Base-by-base conservation (phyloP, 106 monocot species). In the Hemerocallis citrina region DNA sequence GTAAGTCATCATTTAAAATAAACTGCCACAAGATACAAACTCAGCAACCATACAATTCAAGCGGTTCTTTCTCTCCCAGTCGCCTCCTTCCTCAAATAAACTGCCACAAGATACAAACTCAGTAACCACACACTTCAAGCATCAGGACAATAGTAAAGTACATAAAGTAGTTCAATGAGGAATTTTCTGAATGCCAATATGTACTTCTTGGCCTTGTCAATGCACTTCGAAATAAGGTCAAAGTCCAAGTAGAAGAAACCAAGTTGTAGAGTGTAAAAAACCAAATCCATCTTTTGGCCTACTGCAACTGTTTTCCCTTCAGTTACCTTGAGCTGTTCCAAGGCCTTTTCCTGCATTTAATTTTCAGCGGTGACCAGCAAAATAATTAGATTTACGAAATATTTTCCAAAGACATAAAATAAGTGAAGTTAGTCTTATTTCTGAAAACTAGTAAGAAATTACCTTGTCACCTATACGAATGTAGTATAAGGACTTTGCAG, bases 221-320 rank as follows among this genome's bases (percentile, higher is more conserved):
- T 90, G 36, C 76, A 81, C 58, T 78, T 91, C 4, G 96, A 84
- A 54, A 98, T 98, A 29, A 98, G 82, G 68, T 88, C 91, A 68
- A 85, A 91, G 57, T 98, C 96, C 91, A 88, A 79, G 62, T 77
- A 79, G 77, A 98, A 98, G 69, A 98, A 88, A 23, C 96, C 91
- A 62, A 91, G 73, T 45, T 98, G 91, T 28, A 98, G 68, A 0
- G 96, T 88, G 75, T 98, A 79, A 68, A 98, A 98, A 24, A 91
- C 96, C 31, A 91, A 67, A 64, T 98, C 96, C 96, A 98, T 98
- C 74, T 98, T 98, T 74, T 98, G 96, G 41, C 96, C 96, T 3
- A 98, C 91, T 32, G 96, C 96, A 71, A 98, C 96, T 55, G 96
- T 98, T 82, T 91, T 98, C 14, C 87, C 84, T 72, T 98, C 96